Evolutionary conservation across 108 stramenopile genomes (phyloP), one percentile per base, ranked within the genome.

Genomic region (Nitzschia inconspicua): DNA sequence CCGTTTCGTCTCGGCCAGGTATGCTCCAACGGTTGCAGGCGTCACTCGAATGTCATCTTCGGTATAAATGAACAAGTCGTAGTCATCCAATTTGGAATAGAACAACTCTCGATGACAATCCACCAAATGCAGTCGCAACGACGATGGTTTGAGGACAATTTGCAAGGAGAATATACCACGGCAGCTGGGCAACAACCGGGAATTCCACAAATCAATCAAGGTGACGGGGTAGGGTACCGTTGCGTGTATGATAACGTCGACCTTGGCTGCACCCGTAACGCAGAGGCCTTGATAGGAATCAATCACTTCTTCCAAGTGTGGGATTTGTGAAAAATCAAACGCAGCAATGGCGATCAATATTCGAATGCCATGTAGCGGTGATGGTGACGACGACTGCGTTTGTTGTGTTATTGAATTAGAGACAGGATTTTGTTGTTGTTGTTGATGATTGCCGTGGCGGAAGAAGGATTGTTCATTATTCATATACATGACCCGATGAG

Each of bases 1-100:
- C 7, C 78, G 69, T 2, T 73, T 49, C 3, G 91, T 93, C 77
- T 93, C 91, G 20, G 70, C 42, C n/a, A 85, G 51, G 54, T 93
- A 93, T 11, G 85, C 79, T 14, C 80, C 85, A 26, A 93, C 71
- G 10, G 85, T 87, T 19, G 47, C 77, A 19, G 86, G 91, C n/a
- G 88, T 60, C 18, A 93, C 80, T 23, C 85, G 76, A 36, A 93
- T 86, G 59, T 93, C 91, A 68, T 93, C 91, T 77, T 91, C 89
- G 16, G 86, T 79, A 52, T 88, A 91, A 43, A 91, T 79, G 67
- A 91, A 91, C 19, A 91, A 43, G 66, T 91, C 89, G 25, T 91
- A 91, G 25, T 77, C 57, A 37, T 86, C 68, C 29, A 92, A 71
- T 20, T 84, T 75, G 25, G 84, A 75, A 46, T 92, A 92, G 66